Evolutionary conservation across 441 rosid species (phyloP), one percentile per base, ranked within the genome.

Genomic region (Adansonia gregorii): DNA sequence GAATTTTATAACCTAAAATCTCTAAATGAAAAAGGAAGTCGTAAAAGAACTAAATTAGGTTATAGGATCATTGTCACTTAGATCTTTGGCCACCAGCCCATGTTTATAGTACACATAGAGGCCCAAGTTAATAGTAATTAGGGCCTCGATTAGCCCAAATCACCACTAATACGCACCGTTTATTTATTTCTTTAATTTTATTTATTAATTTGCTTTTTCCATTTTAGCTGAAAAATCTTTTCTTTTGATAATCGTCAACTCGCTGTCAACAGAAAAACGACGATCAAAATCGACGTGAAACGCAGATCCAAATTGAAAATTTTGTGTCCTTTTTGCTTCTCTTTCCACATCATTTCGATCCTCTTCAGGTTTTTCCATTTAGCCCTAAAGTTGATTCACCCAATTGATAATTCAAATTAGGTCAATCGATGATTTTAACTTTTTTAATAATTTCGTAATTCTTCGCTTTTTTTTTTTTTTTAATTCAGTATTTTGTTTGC

Each of bases 401-500:
- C 14, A 59, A 39, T 48, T 54, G 55, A 35, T 15, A 52, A 35
- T 45, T 74, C 39, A 19, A n/a, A 65, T 65, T 27, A 8, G 58
- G 74, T 59, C 67, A 68, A 65, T 52, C 52, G 8, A 75, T 51
- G 59, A 11, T 58, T 46, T 68, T 3, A 43, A 45, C 60, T 15
- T 45, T 35, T 27, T 11, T 15, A 39, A 19, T 17, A 24, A 17
- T 22, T 63, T 12, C 10, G 20, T 52, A 39, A 24, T 52, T 12
- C 35, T 80, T 61, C 70, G 22, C 8, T 11, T 67, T 31, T 72
- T n/a, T 3, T n/a, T 56, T 74, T 73, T 78, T 52, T 0, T 39
- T 60, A 7, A 39, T 73, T 72, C 79, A 78, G 86, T 82, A 67
- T 49, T 76, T 45, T 59, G 1, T 48, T 15, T 48, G 52, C 66